Conservation (phyloP, 208 protist genomes). For the Crithidia thermophila region DNA sequence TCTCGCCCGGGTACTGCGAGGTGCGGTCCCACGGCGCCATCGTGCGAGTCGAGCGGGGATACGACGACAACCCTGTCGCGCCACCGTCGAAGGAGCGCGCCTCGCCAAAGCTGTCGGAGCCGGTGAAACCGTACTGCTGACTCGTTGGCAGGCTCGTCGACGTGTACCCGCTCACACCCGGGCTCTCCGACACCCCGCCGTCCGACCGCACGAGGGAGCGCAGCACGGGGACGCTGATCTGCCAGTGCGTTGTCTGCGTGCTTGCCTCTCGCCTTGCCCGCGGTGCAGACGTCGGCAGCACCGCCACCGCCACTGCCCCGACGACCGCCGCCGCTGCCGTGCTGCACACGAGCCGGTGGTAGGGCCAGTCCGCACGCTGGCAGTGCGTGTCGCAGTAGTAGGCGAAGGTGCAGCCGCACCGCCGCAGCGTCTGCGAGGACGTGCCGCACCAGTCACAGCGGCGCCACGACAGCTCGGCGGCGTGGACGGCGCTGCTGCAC, state of each 20-base stretch:
- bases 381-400: slow-evolving; percentile 45
- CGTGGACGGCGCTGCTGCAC: slow-evolving; percentile 18
- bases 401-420: slow-evolving; percentile 41
- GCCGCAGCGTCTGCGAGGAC: slow-evolving; percentile 19
- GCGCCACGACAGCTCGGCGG: slow-evolving; percentile 2
- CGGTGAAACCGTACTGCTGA: slow-evolving; percentile 1
- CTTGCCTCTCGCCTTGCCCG: slow-evolving; percentile 15
- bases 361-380: slow-evolving; percentile 51
- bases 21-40: slow-evolving; percentile 2
- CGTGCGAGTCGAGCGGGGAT: slow-evolving; percentile 1
- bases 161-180: not conserved
- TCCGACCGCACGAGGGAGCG: not conserved
- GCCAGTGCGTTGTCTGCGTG: slow-evolving; percentile 30
- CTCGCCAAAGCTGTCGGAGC: slow-evolving; percentile 9
- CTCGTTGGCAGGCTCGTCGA: slow-evolving; percentile 1
- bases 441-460: slow-evolving; percentile 26
- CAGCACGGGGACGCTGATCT: slow-evolving; percentile 15
- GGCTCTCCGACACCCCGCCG: not conserved
- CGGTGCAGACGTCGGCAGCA: slow-evolving; percentile 10
- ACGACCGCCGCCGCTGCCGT: not conserved
- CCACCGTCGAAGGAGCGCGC: not conserved
- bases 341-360: slow-evolving; percentile 29
- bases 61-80: not conserved
- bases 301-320: slow-evolving; percentile 4
- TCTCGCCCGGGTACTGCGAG: slow-evolving; percentile 4